These are phyloP conservation scores for Mimosa pudica DNA, from an alignment of 306 rosid species.

Conservation along the genomic window DNA sequence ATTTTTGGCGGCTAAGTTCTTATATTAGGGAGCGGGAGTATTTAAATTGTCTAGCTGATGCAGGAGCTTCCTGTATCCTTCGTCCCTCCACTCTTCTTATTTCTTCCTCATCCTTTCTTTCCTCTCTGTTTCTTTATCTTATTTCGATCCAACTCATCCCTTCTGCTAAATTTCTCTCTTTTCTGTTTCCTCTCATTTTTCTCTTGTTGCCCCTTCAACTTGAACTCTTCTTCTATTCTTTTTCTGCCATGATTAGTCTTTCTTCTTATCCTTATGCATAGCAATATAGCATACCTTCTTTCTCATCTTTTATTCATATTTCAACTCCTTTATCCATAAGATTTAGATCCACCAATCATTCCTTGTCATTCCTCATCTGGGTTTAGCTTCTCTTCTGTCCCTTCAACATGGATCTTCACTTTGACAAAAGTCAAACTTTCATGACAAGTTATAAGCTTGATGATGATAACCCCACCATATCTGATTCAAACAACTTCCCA, in stretches of 20 bases:
- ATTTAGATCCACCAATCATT: neutral
- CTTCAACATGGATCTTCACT: slow-evolving; percentile 43
- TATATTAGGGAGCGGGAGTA: too few relatives aligned
- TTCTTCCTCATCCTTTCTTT: neutral
- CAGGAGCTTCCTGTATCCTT: neutral
- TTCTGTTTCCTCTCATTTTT: neutral
- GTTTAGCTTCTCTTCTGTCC: neutral
- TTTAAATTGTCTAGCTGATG: neutral
- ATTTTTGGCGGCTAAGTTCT: too few relatives aligned
- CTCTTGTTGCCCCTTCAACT: neutral
- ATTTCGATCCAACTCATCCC: neutral
- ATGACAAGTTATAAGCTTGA: neutral
- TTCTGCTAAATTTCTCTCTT: neutral
- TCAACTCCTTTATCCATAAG: neutral
- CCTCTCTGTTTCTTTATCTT: neutral
- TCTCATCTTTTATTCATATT: neutral
- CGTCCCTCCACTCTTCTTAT: neutral
- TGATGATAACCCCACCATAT: slow-evolving; percentile 10
- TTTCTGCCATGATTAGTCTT: neutral
- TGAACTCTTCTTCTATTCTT: neutral
- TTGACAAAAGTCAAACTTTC: slow-evolving; percentile 2
- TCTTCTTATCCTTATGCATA: neutral
- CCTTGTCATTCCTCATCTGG: neutral
- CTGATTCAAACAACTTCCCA: slow-evolving; percentile 25
- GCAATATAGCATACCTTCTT: too few relatives aligned